Conservation (phyloP, 2,329 filamentous ascomycete genomes). For the Mollisiaceae sp. region DNA sequence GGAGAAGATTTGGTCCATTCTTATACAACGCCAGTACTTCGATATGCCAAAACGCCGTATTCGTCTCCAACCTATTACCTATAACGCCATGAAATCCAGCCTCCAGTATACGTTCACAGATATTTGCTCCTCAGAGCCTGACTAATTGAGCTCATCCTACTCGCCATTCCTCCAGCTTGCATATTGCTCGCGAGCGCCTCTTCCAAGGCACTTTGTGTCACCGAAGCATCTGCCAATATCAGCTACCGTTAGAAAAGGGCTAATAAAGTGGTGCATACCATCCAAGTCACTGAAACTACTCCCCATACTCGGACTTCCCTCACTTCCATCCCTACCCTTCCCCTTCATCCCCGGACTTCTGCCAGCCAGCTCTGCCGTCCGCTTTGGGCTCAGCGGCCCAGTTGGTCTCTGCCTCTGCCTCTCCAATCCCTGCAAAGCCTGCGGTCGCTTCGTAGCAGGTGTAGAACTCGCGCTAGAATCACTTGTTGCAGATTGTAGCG, state of each 20-base stretch:
- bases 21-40: neutral
- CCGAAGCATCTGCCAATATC: slow-evolving; percentile 64
- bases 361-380: slow-evolving; percentile 62
- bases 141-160: slow-evolving; percentile 71
- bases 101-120: slow-evolving; percentile 33
- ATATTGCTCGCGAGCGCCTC: slow-evolving; percentile 78
- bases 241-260: neutral
- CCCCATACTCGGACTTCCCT: slow-evolving; percentile 79
- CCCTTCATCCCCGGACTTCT: slow-evolving; percentile 57
- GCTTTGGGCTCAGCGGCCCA: slow-evolving; percentile 62
- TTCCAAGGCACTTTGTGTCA: slow-evolving; percentile 80
- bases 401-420: slow-evolving; percentile 29
- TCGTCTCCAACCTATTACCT: neutral
- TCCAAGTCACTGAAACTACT: slow-evolving; percentile 88
- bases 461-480: slow-evolving; percentile 66
- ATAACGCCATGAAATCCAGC: neutral
- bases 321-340: slow-evolving; percentile 66
- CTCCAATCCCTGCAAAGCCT: slow-evolving; percentile 25
- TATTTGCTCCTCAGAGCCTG: slow-evolving; percentile 69
- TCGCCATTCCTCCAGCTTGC: slow-evolving; percentile 64
- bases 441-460: slow-evolving; percentile 29
- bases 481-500: slow-evolving; percentile 51
- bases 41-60: neutral
- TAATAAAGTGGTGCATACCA: slow-evolving; percentile 51
- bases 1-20: neutral